Percentiles rank a stretch among this genome's conserved stretches.
These are phyloP conservation scores for Ogataea dorogensis DNA, from an alignment of 805 yeast species.

Conservation along the genomic window DNA sequence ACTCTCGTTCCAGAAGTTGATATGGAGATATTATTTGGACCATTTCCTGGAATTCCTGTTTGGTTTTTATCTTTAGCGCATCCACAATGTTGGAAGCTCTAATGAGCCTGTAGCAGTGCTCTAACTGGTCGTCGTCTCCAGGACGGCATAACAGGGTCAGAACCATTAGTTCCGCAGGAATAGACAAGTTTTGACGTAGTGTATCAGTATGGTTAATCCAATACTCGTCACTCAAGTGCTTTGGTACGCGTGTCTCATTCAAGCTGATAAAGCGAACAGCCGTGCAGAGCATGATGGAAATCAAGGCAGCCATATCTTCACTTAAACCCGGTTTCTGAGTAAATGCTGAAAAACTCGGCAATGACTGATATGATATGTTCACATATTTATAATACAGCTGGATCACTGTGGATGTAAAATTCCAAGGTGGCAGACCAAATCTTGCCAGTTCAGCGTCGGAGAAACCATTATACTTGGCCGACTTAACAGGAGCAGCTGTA, in stretches of 20 bases:
- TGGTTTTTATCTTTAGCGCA: slow-evolving; percentile 12
- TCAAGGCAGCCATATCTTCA: slow-evolving; percentile 28
- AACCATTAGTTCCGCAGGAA: slow-evolving; percentile 29
- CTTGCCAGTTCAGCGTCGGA: slow-evolving; percentile 31
- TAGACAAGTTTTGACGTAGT: slow-evolving; percentile 32
- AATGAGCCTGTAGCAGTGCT: slow-evolving; percentile 14
- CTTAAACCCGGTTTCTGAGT: slow-evolving; percentile 31
- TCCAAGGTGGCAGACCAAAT: slow-evolving; percentile 39
- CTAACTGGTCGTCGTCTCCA: slow-evolving; percentile 27
- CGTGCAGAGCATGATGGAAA: slow-evolving; percentile 36
- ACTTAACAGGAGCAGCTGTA: not conserved
- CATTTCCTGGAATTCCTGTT: slow-evolving; percentile 28
- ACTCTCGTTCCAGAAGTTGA: slow-evolving; percentile 36
- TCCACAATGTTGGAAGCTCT: slow-evolving; percentile 13
- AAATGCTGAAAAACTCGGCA: slow-evolving; percentile 37
- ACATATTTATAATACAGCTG: slow-evolving; percentile 42
- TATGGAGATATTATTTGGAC: slow-evolving; percentile 30
- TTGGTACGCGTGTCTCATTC: slow-evolving; percentile 24
- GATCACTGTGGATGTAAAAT: slow-evolving; percentile 33
- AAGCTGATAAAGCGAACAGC: slow-evolving; percentile 34
- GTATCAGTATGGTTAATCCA: slow-evolving; percentile 39
- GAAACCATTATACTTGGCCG: slow-evolving; percentile 11
- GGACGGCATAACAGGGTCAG: slow-evolving; percentile 27
- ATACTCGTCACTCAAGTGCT: slow-evolving; percentile 33
- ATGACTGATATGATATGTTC: slow-evolving; percentile 37